A percentile compares a stretch with the other conserved stretches of the same genome.
Evolutionary conservation across 148 eudicot species (phyloP).

Genomic region (Linanthus parryae): DNA sequence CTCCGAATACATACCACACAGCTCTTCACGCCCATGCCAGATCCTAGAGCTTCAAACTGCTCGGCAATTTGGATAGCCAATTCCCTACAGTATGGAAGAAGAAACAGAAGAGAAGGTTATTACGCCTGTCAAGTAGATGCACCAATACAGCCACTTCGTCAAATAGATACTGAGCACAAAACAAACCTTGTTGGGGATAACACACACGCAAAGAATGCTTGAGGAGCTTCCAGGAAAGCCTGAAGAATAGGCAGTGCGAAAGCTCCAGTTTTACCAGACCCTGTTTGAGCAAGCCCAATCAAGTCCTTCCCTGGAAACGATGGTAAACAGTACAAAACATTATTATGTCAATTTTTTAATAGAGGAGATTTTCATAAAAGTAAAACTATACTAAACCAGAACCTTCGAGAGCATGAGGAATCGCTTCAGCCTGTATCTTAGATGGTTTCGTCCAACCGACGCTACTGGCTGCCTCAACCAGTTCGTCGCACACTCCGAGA

Average conservation of each 20-base stretch:
- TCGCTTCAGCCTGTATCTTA: conserved; percentile 66
- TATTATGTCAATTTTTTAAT: not conserved
- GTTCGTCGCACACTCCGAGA: conserved; percentile 53
- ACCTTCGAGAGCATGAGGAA: conserved; percentile 81
- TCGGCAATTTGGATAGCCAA: conserved; percentile 93
- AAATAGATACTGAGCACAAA: not conserved
- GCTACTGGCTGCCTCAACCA: conserved; percentile 61
- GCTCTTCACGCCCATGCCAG: conserved; percentile 68
- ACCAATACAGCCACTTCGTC: not conserved
- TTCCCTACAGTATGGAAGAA: conserved; percentile 37
- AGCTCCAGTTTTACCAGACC: conserved; percentile 98
- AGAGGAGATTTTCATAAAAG: not conserved
- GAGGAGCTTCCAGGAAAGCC: conserved; percentile 53
- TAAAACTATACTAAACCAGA: too few species aligned
- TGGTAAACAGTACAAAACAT: not conserved
- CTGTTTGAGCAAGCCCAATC: conserved; percentile 94
- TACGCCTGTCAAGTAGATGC: not conserved
- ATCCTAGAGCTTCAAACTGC: conserved; percentile 89
- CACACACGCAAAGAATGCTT: conserved; percentile 74
- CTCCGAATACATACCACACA: too few species aligned
- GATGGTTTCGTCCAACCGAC: conserved; percentile 68
- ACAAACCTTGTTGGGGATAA: conserved; percentile 75
- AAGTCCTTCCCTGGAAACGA: conserved; percentile 60
- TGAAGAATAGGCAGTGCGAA: conserved; percentile 86
- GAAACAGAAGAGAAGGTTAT: not conserved